Base-by-base conservation (phyloP, 306 rosid species). In the Sicyos edulis region DNA sequence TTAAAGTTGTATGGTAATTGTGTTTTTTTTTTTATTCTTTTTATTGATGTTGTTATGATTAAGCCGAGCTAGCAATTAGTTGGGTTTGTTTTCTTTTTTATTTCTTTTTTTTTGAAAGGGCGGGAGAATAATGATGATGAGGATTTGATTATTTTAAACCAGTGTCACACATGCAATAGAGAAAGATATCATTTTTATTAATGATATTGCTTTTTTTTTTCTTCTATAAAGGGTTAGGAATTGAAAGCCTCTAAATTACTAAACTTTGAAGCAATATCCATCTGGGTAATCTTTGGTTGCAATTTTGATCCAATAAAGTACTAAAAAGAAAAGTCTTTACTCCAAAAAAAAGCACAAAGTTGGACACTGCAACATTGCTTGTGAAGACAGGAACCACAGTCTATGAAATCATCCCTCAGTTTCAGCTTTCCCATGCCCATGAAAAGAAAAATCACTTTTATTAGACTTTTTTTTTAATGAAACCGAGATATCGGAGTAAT, bases 271-370 rank as follows among this genome's bases (percentile, higher is more conserved):
- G 40, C 34, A 67, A 67, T 44, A 45, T 67, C 55, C 55, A 67
- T 44, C 54, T 67, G 72, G 54, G 71, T 66, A 66, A 66, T 45
- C 71, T 66, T 44, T 66, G 54, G 72, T 17, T 67, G 15, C 72
- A 47, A 67, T 47, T 67, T 67, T 67, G 54, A 67, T 45, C 55
- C 55, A 45, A 67, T 45, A 67, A 67, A 45, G 72, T 67, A 67
- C 40, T n/a, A n/a, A 61, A 60, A 58, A 58, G 13, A 22, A 13
- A 24, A 58, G 64, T 13, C 22, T 63, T 63, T 44, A 16, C 24
- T 16, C 12, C 44, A 37, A 37, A 37, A 37, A 37, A 37, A 37
- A 5, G 8, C 44, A 37, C 44, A 37, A 7, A 37, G 44, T 37
- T 37, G 8, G 44, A 37, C 44, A 37, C 44, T 37, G 44, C 44